Percentiles rank a stretch among this genome's conserved stretches.
Conservation (phyloP, 129 eudicot genomes). For the Chrysanthemum seticuspe region DNA sequence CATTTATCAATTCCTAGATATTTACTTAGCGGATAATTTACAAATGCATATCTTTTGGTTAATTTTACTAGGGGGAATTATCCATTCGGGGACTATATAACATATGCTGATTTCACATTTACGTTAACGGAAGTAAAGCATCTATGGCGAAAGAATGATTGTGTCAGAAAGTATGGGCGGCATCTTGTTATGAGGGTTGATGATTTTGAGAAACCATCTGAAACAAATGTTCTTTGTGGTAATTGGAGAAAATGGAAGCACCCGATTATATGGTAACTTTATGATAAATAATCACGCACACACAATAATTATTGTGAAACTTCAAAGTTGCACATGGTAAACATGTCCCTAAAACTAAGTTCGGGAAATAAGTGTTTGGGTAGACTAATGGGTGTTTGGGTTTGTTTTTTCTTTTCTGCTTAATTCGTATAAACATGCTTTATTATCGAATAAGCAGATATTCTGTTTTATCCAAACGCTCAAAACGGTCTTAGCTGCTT, state of each 20-base stretch:
- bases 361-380: too few relatives aligned
- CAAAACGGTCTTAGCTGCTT: too few relatives aligned
- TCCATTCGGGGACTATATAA: slow-evolving; percentile 50
- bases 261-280: slow-evolving; percentile 58
- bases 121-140: slow-evolving; percentile 68
- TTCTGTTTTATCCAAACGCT: too few relatives aligned
- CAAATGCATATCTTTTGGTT: slow-evolving; percentile 17
- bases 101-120: slow-evolving; percentile 46
- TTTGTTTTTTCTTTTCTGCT: too few relatives aligned
- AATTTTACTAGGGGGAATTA: slow-evolving; percentile 38
- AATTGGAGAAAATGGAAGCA: slow-evolving; percentile 66
- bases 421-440: too few relatives aligned
- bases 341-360: too few relatives aligned
- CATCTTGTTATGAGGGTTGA: slow-evolving; percentile 55
- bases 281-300: neutral
- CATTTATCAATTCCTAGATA: neutral
- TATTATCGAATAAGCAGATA: too few relatives aligned
- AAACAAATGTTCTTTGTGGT: slow-evolving; percentile 58
- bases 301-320: neutral
- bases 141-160: slow-evolving; percentile 52
- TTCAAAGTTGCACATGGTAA: neutral
- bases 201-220: slow-evolving; percentile 53
- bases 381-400: neutral
- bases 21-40: neutral
- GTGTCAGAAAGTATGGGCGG: slow-evolving; percentile 43